Evolutionary conservation across 169 alveolate genomes (phyloP).

Genomic region (Hepatocystis sp.): DNA sequence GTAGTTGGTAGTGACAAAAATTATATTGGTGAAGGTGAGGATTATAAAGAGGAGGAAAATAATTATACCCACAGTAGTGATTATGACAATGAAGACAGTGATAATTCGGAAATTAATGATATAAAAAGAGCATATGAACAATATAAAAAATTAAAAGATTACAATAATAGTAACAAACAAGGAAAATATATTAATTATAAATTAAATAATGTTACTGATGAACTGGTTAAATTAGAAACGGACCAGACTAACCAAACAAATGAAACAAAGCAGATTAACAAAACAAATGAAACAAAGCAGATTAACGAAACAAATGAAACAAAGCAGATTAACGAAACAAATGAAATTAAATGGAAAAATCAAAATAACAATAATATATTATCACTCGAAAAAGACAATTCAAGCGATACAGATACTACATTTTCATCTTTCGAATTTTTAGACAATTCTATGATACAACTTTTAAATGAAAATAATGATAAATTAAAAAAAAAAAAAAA

Average conservation of each 20-base stretch:
- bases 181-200: too few species aligned
- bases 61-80: too few species aligned
- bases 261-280: too few species aligned
- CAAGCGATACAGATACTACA: constrained; percentile 65
- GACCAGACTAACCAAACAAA: too few species aligned
- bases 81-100: constrained; percentile 33
- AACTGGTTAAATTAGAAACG: too few species aligned
- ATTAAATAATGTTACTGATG: neutral
- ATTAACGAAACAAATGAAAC: too few species aligned
- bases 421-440: constrained; percentile 57
- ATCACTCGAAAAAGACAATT: constrained; percentile 1
- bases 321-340: too few species aligned
- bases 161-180: constrained; percentile 1
- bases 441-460: constrained; percentile 56
- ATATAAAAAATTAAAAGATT: constrained; percentile 12
- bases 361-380: neutral
- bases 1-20: neutral
- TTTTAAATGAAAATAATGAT: constrained; percentile 38
- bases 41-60: neutral
- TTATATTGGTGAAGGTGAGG: neutral
- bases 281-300: too few species aligned
- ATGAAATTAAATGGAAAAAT: neutral
- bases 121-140: constrained; percentile 20
- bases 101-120: constrained; percentile 34
- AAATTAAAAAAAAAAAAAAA: constrained; percentile 28